Evolutionary conservation across 169 alveolate species (phyloP), one percentile per base, ranked within the genome.

Genomic region (Plasmodium knowlesi): DNA sequence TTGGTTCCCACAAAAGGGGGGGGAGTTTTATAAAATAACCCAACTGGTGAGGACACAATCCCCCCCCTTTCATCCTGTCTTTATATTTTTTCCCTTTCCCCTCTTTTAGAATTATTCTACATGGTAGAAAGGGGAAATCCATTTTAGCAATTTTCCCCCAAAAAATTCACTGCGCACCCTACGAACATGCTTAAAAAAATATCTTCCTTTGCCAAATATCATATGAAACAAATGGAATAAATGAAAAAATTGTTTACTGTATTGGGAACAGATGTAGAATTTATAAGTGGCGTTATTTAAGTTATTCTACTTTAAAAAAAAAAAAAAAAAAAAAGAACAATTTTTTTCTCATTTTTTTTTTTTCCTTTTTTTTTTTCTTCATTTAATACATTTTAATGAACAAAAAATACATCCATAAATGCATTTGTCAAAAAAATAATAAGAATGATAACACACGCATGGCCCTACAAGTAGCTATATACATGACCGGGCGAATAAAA

Each of bases 261-360:
- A 39, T 16, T 16, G 50, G 57, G 67, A 39, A 46, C 67, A n/a
- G n/a, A 54, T 76, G 10, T 82, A 82, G 78, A 82, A 82, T 82
- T 82, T 82, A 82, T 80, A 82, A 82, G 61, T 37, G 41, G 54
- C 25, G 89, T 57, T 30, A 53, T 53, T 82, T 82, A 79, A 19
- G 34, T 41, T 67, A 25, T 67, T 67, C 76, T 67, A 67, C 37
- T 67, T 67, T 67, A 67, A 67, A 67, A 67, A 16, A 12, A 5
- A 16, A 61, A 61, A 61, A 61, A 61, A 61, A 61, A 61, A 61
- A 61, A 61, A 61, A 61, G 50, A 79, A 25, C 16, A 43, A 79
- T 43, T 10, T 32, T 32, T 37, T 79, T 79, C 16, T 79, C 41
- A n/a, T n/a, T n/a, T n/a, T n/a, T n/a, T n/a, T n/a, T n/a, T 79